Conservation (phyloP, 2,329 filamentous ascomycete species). For the Fusarium albidum region DNA sequence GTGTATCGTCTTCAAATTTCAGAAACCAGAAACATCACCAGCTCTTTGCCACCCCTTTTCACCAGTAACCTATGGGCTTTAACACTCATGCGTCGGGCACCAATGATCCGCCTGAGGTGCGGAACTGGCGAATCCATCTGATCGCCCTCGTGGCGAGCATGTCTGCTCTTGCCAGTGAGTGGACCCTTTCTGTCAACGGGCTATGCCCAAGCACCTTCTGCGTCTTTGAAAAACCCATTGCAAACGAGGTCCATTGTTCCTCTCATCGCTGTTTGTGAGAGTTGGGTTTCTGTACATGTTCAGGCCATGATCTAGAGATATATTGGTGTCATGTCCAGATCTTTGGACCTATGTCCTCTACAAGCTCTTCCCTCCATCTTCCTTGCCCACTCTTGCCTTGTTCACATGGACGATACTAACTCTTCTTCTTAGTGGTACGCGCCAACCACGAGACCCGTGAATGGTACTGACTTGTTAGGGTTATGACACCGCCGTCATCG, state of each 20-base stretch:
- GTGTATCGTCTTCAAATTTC: conserved; percentile 7
- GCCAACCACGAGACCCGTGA: neutral
- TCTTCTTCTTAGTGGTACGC: conserved; percentile 39
- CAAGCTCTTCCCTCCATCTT: no score
- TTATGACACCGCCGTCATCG: conserved; percentile 50
- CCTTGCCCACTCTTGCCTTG: no score
- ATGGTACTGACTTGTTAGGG: neutral
- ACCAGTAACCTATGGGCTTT: conserved; percentile 36
- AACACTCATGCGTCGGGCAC: conserved; percentile 50
- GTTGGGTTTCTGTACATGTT: no score
- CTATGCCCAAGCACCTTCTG: no score
- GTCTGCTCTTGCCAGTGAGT: conserved; percentile 46
- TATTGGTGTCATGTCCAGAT: no score
- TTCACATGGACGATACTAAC: neutral
- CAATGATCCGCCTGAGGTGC: conserved; percentile 45
- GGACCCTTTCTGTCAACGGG: no score
- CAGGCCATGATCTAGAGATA: no score
- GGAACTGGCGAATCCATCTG: conserved; percentile 46
- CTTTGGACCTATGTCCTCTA: no score
- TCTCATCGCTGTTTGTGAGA: no score
- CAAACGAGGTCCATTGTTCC: no score
- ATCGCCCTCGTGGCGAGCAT: conserved; percentile 45
- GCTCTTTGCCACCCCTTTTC: neutral
- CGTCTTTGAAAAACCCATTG: no score
- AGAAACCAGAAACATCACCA: neutral